Evolutionary conservation across 2,329 filamentous ascomycete genomes (phyloP), one percentile per base, ranked within the genome.

Genomic region (Laburnicola sp.): DNA sequence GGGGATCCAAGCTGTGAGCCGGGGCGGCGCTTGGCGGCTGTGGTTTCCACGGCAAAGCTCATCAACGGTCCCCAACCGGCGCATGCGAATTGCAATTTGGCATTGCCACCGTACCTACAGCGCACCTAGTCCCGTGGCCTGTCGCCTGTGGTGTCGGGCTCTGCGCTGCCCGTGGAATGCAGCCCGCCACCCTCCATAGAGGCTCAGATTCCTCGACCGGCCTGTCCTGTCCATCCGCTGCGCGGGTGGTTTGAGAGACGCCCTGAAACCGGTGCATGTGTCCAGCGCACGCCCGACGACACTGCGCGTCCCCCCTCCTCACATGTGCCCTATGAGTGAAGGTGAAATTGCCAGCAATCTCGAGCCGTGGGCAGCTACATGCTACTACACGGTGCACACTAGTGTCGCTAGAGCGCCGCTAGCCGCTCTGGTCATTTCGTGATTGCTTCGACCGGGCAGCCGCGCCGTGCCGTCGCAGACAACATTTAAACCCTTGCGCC

Each of bases 401-500:
- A 7, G 6, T n/a, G 23, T 25, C 23, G 32, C 11, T 40, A 35
- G 38, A 22, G 7, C 35, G 7, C 11, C 37, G 50, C 45, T 49
- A 48, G 41, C 45, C 40, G 32, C 22, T n/a, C 49, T 36, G 28
- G 45, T 5, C 16, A 27, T 28, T 25, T 36, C 34, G 50, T 45
- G 43, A 49, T 53, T 53, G 38, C 45, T 28, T 38, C 40, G 45
- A 38, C 34, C 35, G 27, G 35, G 40, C 45, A 30, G 30, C 10
- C 27, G 25, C 32, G 22, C 31, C 31, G 9, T 28, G 40, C 37
- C 21, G 43, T 41, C 46, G 36, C 30, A 21, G 6, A 22, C 30
- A 51, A 38, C 42, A 44, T 47, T 53, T 57, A 54, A 57, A 57
- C 36, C 54, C 48, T 27, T 43, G 42, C 50, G 48, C 38, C 40